Evolutionary conservation across 2,329 filamentous ascomycete genomes (phyloP).

Genomic region (Colletotrichum nymphaeae): DNA sequence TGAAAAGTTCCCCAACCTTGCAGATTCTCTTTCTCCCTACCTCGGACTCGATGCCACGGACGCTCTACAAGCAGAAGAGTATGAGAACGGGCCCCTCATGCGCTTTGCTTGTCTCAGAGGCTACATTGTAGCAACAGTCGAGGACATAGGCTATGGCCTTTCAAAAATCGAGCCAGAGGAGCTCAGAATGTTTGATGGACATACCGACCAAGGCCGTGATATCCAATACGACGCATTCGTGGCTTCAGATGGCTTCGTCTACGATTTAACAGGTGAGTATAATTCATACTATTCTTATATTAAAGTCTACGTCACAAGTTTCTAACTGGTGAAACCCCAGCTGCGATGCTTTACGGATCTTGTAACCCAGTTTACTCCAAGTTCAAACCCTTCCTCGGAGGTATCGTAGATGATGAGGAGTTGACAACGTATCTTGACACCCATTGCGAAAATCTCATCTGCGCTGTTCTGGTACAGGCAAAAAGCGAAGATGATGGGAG

Average conservation of each 20-base stretch:
- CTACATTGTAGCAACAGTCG: slow-evolving; percentile 6
- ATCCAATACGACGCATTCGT: slow-evolving; percentile 16
- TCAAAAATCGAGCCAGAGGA: not conserved
- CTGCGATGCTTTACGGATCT: not conserved
- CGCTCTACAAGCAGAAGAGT: not conserved
- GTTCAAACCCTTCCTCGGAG: slow-evolving; percentile 8
- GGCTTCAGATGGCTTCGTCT: slow-evolving; percentile 19
- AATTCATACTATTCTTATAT: no score
- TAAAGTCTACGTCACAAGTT: no score
- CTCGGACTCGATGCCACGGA: slow-evolving; percentile 15
- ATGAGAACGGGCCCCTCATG: not conserved
- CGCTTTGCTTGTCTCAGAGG: not conserved
- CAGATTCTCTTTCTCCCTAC: not conserved
- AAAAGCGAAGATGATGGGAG: not conserved
- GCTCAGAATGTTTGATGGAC: slow-evolving; percentile 3
- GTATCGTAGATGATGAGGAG: not conserved
- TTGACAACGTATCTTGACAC: not conserved
- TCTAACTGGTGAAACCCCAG: not conserved
- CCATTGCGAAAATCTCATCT: not conserved
- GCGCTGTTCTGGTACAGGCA: not conserved
- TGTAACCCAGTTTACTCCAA: not conserved
- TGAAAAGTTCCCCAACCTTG: not conserved
- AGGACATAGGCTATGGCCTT: not conserved
- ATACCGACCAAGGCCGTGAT: not conserved
- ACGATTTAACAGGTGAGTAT: slow-evolving; percentile 34